Base-by-base conservation (phyloP, 768 basidiomycete genomes). In the Russula lepida region DNA sequence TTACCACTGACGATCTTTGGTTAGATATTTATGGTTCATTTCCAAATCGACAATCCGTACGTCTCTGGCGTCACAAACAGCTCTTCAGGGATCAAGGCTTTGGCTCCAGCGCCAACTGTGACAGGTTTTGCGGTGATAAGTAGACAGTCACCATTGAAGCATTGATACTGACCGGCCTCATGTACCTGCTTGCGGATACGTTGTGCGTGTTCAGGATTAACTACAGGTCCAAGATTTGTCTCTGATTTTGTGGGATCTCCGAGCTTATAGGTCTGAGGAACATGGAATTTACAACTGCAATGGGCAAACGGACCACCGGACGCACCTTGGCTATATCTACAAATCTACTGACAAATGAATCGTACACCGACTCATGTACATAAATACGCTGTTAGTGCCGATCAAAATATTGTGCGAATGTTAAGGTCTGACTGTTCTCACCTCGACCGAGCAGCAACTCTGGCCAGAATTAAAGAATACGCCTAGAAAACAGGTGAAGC, bases 381-480 rank as follows among this genome's bases (percentile, higher is more conserved):
- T 98, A 98, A 44, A 99, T 92, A 19, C 95, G 82, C 88, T 92
- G 67, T 9, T 21, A 15, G 41, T 12, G 9, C 23, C 25, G 9
- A 30, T 58, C 32, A 54, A 47, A 23, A 41, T 33, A 3, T 9
- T 6, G 27, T 5, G n/a, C 21, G 15, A 56, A 33, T 47, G n/a
- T 54, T 27, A 2, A 54, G 25, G 37, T 19, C 47, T 33, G 28
- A 32, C 13, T 13, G 27, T 8, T 13, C 5, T 19, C 19, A 88
- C 89, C 78, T 99, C 97, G 62, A 98, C 77, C 0, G 89, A 84
- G 69, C 95, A 98, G 73, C 95, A 98, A 65, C 92, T 95, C 74
- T 99, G 97, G 1, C 97, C 97, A 17, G 95, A 94, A 73, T 98
- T 98, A 79, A 93, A 99, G 75, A 95, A 86, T 4, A 92, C 87